phyloP scores from a whole-genome alignment of 768 basidiomycete species.

The Candolleomyces aberdarensis region DNA sequence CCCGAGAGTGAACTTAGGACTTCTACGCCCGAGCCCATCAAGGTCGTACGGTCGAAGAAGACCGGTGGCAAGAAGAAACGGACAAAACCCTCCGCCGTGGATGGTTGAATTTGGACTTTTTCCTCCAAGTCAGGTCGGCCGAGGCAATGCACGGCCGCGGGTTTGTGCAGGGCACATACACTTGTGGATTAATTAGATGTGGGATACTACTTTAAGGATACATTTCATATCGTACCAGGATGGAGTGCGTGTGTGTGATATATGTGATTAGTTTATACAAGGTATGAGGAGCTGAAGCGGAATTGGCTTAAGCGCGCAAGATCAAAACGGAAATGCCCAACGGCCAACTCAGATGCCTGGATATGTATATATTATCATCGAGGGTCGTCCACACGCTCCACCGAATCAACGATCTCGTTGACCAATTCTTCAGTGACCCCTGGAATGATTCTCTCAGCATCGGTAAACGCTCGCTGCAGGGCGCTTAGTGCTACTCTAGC shows the following conservation, averaged over 20 bases:
- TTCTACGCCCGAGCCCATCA: constrained; percentile 67
- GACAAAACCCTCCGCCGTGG: constrained; percentile 25
- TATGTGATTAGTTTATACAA: background rate
- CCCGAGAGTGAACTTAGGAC: constrained; percentile 40
- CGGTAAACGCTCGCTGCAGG: constrained; percentile 88
- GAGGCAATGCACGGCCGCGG: background rate
- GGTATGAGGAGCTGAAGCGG: background rate
- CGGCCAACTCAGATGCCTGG: too few relatives aligned
- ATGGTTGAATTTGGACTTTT: background rate
- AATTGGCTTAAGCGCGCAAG: too few relatives aligned
- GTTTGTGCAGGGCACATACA: background rate
- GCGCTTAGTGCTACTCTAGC: constrained; percentile 82
- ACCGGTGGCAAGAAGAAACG: constrained; percentile 67
- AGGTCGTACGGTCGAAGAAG: constrained; percentile 73
- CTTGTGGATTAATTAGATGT: background rate
- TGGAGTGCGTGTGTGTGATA: background rate
- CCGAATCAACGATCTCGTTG: constrained; percentile 91
- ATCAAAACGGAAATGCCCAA: too few relatives aligned
- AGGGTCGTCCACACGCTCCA: constrained; percentile 85
- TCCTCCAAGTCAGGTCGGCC: background rate
- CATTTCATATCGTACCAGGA: background rate
- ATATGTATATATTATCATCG: constrained; percentile 30
- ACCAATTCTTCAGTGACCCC: constrained; percentile 92
- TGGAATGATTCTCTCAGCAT: constrained; percentile 93
- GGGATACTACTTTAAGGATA: constrained; percentile 1